Conservation (phyloP, 2,329 filamentous ascomycete genomes). For the Colletotrichum aenigma region DNA sequence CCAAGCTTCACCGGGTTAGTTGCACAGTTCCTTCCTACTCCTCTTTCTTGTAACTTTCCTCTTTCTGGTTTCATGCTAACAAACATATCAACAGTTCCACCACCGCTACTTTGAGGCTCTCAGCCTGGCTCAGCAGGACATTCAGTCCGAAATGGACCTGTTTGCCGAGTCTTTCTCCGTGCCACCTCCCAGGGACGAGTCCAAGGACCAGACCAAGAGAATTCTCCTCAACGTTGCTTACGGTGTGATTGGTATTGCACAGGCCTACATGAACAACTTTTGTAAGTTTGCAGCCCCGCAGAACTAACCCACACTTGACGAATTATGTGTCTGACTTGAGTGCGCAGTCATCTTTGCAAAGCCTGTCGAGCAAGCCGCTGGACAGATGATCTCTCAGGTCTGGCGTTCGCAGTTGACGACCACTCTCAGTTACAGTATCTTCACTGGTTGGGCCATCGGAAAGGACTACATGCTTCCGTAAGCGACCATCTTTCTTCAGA, state of each 20-base stretch:
- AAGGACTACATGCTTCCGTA: conserved; percentile 6
- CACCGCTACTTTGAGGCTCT: not conserved
- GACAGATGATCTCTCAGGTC: not conserved
- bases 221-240: not conserved
- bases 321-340: not conserved
- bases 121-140: not conserved
- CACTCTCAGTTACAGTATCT: not conserved
- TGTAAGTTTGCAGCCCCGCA: not conserved
- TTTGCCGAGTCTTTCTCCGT: not conserved
- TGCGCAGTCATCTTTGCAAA: not conserved
- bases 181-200: not conserved
- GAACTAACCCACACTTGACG: not conserved
- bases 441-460: not conserved
- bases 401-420: not conserved
- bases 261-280: not conserved
- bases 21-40: not conserved
- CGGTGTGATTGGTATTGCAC: not conserved
- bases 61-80: accelerated
- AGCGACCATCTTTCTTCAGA: not conserved
- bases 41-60: not conserved
- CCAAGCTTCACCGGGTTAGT: conserved; percentile 2
- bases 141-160: not conserved
- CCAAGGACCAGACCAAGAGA: not conserved
- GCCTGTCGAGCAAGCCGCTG: not conserved
- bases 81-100: not conserved